phyloP scores from a whole-genome alignment of 345 rosid species.

The Eucalyptus sp. region DNA sequence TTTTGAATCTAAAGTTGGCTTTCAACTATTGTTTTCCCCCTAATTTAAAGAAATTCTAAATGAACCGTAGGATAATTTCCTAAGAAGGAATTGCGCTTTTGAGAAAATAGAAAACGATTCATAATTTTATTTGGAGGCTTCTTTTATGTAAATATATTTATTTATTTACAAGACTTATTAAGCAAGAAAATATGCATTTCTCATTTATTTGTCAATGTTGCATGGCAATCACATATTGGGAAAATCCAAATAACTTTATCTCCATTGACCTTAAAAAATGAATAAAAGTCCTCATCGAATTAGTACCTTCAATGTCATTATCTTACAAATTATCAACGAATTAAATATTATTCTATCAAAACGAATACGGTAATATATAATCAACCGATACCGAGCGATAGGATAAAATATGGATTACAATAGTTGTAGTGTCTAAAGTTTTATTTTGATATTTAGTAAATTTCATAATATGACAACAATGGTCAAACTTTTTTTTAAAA shows the following conservation, averaged over 20 bases:
- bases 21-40: neutral
- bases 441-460: too few species aligned
- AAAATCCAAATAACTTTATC: neutral
- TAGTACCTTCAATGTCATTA: neutral
- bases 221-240: neutral
- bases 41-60: neutral
- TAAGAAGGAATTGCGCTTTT: neutral
- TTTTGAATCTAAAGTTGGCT: neutral
- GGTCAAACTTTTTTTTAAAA: neutral
- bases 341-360: too few species aligned
- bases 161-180: neutral
- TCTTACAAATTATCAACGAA: accelerated
- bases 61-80: neutral
- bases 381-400: accelerated
- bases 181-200: neutral
- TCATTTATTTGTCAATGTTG: neutral
- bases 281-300: neutral
- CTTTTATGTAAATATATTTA: too few species aligned
- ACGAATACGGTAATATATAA: too few species aligned
- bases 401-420: too few species aligned
- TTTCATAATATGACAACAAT: neutral
- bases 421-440: too few species aligned
- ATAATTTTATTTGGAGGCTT: neutral
- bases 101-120: neutral
- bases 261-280: neutral